A percentile compares a stretch with the other conserved stretches of the same genome.
Evolutionary conservation across 2,329 filamentous ascomycete genomes (phyloP).

Genomic region (Fragosphaeria purpurea): DNA sequence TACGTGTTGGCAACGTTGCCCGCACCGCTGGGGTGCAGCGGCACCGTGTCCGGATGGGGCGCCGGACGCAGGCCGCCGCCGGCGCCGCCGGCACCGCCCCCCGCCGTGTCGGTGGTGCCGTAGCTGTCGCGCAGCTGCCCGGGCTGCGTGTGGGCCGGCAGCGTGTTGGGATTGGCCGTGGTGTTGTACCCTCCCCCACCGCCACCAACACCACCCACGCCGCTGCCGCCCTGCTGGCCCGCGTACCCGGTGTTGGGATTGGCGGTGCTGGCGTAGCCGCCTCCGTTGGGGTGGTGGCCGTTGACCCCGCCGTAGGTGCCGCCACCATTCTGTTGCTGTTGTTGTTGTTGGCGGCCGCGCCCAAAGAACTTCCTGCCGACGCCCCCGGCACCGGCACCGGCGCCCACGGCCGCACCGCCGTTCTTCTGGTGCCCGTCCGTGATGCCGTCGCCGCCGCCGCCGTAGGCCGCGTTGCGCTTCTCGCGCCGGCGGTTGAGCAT

Average conservation of each 20-base stretch:
- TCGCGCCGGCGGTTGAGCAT: slow-evolving; percentile 26
- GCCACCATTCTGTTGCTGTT: slow-evolving; percentile 18
- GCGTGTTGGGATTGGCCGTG: slow-evolving; percentile 18
- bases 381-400: too few relatives aligned
- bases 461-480: slow-evolving; percentile 12
- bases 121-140: slow-evolving; percentile 22
- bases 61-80: too few relatives aligned
- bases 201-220: too few relatives aligned
- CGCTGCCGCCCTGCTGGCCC: too few relatives aligned
- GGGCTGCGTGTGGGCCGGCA: slow-evolving; percentile 24
- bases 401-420: too few relatives aligned
- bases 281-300: slow-evolving; percentile 27
- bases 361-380: slow-evolving; percentile 18
- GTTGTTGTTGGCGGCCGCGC: slow-evolving; percentile 29
- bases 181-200: too few relatives aligned
- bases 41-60: too few relatives aligned
- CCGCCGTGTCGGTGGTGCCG: slow-evolving; percentile 24
- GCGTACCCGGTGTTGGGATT: background rate
- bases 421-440: too few relatives aligned
- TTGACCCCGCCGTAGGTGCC: slow-evolving; percentile 27
- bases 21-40: too few relatives aligned
- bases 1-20: too few relatives aligned
- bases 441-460: too few relatives aligned
- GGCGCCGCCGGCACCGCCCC: slow-evolving; percentile 11
- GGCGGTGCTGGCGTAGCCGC: slow-evolving; percentile 13